phyloP scores from a whole-genome alignment of 1,284 basidiomycete species.

The Trichosporon sp. region DNA sequence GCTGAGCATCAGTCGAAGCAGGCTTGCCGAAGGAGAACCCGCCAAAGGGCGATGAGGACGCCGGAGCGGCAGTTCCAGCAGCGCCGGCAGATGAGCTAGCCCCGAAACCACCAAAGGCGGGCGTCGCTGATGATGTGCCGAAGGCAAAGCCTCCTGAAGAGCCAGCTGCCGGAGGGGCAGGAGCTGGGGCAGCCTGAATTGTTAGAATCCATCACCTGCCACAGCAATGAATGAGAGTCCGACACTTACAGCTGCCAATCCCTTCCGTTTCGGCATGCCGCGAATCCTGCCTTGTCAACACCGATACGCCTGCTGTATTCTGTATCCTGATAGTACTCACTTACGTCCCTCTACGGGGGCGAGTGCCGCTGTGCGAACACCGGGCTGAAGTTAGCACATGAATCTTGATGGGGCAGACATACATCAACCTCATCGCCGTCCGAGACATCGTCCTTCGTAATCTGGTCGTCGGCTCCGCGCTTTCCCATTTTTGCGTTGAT shows the following conservation, averaged over 20 bases:
- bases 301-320: not conserved
- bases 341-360: conserved; percentile 47
- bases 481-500: conserved; percentile 59
- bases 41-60: conserved; percentile 31
- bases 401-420: conserved; percentile 40
- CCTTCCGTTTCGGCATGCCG: conserved; percentile 54
- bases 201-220: not conserved
- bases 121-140: conserved; percentile 26
- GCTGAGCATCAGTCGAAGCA: conserved; percentile 18
- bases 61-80: conserved; percentile 19
- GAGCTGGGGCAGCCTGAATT: conserved; percentile 16
- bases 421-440: conserved; percentile 54
- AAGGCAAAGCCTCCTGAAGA: conserved; percentile 32
- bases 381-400: conserved; percentile 41
- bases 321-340: conserved; percentile 34
- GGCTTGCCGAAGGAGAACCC: conserved; percentile 37
- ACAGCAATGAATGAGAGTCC: not conserved
- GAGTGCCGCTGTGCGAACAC: conserved; percentile 40
- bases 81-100: conserved; percentile 21
- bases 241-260: conserved; percentile 31
- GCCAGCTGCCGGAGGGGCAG: conserved; percentile 15
- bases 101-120: not conserved
- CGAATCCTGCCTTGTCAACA: conserved; percentile 50
- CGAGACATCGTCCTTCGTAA: conserved; percentile 64
- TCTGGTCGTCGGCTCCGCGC: conserved; percentile 71